Conservation (phyloP, 306 rosid genomes). For the Dryas octopetala region DNA sequence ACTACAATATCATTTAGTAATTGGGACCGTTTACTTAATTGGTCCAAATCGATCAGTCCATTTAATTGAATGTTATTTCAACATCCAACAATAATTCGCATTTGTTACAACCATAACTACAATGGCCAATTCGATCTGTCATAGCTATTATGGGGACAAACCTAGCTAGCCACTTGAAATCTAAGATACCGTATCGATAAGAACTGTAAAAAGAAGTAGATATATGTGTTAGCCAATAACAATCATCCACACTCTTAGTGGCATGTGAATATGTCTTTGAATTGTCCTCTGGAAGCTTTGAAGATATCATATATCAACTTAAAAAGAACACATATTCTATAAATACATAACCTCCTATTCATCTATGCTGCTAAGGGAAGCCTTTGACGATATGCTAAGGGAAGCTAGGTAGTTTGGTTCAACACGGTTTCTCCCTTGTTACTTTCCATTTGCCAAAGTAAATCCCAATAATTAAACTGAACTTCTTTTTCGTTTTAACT, state of each 20-base stretch:
- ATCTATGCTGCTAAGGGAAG: background rate
- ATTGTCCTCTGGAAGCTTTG: constrained; percentile 1
- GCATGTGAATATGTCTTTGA: constrained; percentile 10
- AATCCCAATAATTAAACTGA: background rate
- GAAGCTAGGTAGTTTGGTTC: background rate
- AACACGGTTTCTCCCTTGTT: background rate
- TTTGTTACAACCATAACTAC: background rate
- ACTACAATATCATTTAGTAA: background rate
- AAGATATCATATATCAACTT: background rate
- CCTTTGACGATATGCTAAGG: background rate
- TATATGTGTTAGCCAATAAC: background rate
- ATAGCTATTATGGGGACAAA: background rate
- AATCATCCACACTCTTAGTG: background rate
- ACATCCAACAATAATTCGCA: constrained; percentile 13
- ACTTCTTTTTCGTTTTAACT: no score
- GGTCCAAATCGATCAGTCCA: background rate
- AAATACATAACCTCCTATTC: no score
- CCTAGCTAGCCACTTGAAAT: background rate
- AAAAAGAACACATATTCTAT: no score
- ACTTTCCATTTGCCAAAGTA: background rate
- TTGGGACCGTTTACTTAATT: background rate
- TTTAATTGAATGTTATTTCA: constrained; percentile 1
- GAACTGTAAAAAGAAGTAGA: background rate
- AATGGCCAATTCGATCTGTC: background rate
- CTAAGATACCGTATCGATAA: background rate